Conservation (phyloP, 345 rosid genomes). For the Garcia nutans region DNA sequence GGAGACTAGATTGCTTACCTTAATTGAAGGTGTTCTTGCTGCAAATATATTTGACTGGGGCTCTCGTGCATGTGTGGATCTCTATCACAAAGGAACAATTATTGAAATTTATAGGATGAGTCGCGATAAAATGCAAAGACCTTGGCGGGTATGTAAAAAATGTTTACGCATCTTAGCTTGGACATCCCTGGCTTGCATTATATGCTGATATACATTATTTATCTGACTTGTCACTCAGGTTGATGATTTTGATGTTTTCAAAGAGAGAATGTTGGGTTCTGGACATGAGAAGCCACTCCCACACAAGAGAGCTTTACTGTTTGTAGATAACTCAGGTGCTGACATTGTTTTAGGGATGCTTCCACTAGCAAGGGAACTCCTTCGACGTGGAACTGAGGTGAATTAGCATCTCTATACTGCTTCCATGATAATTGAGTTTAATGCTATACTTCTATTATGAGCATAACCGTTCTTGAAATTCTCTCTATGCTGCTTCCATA, state of each 20-base stretch:
- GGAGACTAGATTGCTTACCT: slow-evolving; percentile 87
- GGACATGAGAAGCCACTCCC: slow-evolving; percentile 59
- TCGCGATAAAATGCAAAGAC: slow-evolving; percentile 97
- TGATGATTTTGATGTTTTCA: slow-evolving; percentile 90
- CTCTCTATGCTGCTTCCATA: slow-evolving; percentile 3
- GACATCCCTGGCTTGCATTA: background rate
- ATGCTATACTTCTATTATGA: background rate
- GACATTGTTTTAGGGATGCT: slow-evolving; percentile 95
- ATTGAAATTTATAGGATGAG: slow-evolving; percentile 99
- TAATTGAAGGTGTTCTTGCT: slow-evolving; percentile 95
- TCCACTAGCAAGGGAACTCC: slow-evolving; percentile 93
- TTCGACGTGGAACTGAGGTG: slow-evolving; percentile 95
- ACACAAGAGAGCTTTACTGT: slow-evolving; percentile 90
- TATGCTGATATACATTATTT: background rate
- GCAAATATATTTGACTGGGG: slow-evolving; percentile 99
- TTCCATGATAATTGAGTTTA: background rate
- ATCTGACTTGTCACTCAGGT: slow-evolving; percentile 47
- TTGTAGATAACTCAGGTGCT: slow-evolving; percentile 98
- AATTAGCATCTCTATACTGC: slow-evolving; percentile 17
- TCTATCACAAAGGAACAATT: slow-evolving; percentile 95
- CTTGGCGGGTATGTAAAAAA: slow-evolving; percentile 75
- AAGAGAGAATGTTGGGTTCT: slow-evolving; percentile 81
- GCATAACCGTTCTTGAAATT: no score
- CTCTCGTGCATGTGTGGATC: slow-evolving; percentile 97
- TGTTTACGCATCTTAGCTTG: background rate